Base-by-base conservation (phyloP, 352 stramenopile species). In the Phytophthora podocarpi region DNA sequence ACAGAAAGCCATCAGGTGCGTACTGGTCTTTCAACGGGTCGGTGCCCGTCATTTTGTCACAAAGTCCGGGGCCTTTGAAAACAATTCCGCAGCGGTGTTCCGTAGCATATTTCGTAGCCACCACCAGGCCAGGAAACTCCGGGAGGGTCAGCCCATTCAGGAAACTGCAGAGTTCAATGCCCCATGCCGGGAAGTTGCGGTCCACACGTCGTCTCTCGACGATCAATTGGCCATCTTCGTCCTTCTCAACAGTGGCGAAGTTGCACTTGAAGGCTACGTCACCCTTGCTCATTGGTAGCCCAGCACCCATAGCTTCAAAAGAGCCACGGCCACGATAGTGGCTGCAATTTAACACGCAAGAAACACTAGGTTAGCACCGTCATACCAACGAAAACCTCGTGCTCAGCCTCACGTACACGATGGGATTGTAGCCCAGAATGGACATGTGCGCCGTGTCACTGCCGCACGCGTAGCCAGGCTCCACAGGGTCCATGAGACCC, bases 261-360 rank as follows among this genome's bases (percentile, higher is more conserved):
- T 96, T 96, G 73, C 87, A 95, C 53, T 96, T 96, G 63, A 95
- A 96, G 13, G 87, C 87, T 12, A 96, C 85, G 49, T 96, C 84
- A 18, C 87, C 87, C 63, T 90, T 90, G 42, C 76, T 76, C 87
- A 96, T 96, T 3, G 69, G 67, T 15, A 96, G 66, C 7, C 87
- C 87, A 26, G 87, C 84, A 15, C 87, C 87, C 87, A 96, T 96
- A 16, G 86, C 87, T 62, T 96, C 87, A 56, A 96, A 96, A 21
- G 87, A 93, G 7, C 87, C 87, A 21, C 87, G 82, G 20, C 87
- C 87, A 34, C 87, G 84, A 56, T 96, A 96, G 62, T 96, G 72
- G 27, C 85, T 94, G 39, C 27, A 41, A 37, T 23, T 20, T 32
- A 46, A 43, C 13, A 31, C n/a, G 30, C 7, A 42, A 27, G 30